A percentile compares a stretch with the other conserved stretches of the same genome.
Conservation (phyloP, 768 basidiomycete genomes). For the Tulasnella sp. region DNA sequence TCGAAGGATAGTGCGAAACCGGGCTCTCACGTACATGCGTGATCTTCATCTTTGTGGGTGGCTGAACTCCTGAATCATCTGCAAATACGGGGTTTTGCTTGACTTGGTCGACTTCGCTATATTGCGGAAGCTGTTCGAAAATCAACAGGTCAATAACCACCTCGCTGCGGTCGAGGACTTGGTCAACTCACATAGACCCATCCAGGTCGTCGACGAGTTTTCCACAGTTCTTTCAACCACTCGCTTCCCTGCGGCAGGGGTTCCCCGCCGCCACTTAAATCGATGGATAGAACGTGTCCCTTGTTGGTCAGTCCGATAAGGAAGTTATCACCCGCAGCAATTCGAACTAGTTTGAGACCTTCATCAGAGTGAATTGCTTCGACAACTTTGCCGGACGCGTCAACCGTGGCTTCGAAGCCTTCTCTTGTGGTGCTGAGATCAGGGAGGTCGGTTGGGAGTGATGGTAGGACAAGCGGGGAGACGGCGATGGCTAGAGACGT, state of each 20-base stretch:
- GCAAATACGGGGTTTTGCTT: slow-evolving; percentile 41
- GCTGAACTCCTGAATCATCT: slow-evolving; percentile 24
- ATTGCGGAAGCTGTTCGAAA: slow-evolving; percentile 54
- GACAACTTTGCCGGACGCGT: not conserved
- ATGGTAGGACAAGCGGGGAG: slow-evolving; percentile 52
- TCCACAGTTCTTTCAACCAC: slow-evolving; percentile 1
- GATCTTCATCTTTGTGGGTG: slow-evolving; percentile 48
- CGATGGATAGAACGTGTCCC: slow-evolving; percentile 67
- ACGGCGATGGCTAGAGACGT: slow-evolving; percentile 47
- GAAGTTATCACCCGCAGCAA: slow-evolving; percentile 68
- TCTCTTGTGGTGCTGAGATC: slow-evolving; percentile 34
- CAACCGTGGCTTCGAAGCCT: slow-evolving; percentile 19
- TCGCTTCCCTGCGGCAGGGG: slow-evolving; percentile 32
- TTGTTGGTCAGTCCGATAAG: slow-evolving; percentile 73
- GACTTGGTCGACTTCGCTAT: slow-evolving; percentile 55
- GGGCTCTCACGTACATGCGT: slow-evolving; percentile 58
- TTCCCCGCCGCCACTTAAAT: slow-evolving; percentile 31
- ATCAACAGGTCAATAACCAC: not conserved
- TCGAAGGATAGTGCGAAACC: slow-evolving; percentile 1
- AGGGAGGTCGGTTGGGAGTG: slow-evolving; percentile 51
- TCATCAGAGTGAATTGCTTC: slow-evolving; percentile 29
- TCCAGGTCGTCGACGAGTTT: not conserved
- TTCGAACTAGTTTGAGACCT: slow-evolving; percentile 51
- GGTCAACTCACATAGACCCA: slow-evolving; percentile 64
- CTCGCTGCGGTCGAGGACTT: not conserved